These are phyloP conservation scores for Sporothrix humicola DNA, from an alignment of 2,329 filamentous ascomycete genomes.

Conservation along the genomic window DNA sequence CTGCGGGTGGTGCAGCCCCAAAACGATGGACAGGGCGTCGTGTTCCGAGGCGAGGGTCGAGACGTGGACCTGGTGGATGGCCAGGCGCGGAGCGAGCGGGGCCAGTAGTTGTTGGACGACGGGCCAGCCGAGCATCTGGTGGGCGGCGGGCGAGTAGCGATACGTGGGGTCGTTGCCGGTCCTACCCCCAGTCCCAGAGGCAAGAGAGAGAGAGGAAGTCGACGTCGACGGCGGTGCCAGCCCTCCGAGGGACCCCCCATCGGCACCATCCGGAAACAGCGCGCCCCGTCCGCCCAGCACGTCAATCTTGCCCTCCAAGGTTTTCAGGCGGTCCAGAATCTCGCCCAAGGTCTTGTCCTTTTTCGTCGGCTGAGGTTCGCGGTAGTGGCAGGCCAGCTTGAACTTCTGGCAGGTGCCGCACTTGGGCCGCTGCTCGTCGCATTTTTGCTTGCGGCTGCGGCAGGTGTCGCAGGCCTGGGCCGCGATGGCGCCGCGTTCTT, in stretches of 20 bases:
- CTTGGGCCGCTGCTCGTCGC: slow-evolving; percentile 66
- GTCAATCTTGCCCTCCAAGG: slow-evolving; percentile 63
- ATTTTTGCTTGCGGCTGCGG: slow-evolving; percentile 66
- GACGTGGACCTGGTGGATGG: slow-evolving; percentile 37
- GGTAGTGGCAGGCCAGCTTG: slow-evolving; percentile 64
- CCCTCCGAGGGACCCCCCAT: not conserved
- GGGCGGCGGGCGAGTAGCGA: slow-evolving; percentile 49
- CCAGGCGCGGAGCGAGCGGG: slow-evolving; percentile 41
- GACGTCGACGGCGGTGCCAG: not conserved
- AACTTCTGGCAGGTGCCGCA: slow-evolving; percentile 64
- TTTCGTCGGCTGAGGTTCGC: slow-evolving; percentile 66
- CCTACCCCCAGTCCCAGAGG: not conserved
- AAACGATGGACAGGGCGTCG: slow-evolving; percentile 47
- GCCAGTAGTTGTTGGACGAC: slow-evolving; percentile 51
- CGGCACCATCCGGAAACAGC: not conserved
- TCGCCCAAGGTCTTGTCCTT: slow-evolving; percentile 68
- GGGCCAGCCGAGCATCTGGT: slow-evolving; percentile 60
- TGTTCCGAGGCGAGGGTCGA: slow-evolving; percentile 43
- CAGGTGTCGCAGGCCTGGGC: slow-evolving; percentile 65
- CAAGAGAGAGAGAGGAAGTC: too few relatives aligned
- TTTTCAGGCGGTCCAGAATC: slow-evolving; percentile 62
- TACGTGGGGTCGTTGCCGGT: slow-evolving; percentile 34
- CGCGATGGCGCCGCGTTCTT: slow-evolving; percentile 56
- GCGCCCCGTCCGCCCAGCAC: slow-evolving; percentile 42
- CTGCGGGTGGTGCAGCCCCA: slow-evolving; percentile 42